These are phyloP conservation scores for Aspergillus egyptiacus DNA, from an alignment of 495 filamentous ascomycete genomes.

Conservation along the genomic window DNA sequence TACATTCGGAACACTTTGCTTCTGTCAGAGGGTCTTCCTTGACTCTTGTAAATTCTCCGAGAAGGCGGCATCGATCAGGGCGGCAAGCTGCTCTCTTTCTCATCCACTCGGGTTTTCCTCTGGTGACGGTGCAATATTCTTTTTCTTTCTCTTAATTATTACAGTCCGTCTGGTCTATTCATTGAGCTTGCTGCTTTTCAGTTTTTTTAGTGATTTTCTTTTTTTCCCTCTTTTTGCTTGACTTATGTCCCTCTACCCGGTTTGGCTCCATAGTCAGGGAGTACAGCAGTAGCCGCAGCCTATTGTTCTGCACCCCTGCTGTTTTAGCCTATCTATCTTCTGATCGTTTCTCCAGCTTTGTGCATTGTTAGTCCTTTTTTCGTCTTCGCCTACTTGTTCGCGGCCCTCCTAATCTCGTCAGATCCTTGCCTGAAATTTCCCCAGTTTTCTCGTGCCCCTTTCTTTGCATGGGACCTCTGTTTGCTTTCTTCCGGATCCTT, in stretches of 20 bases:
- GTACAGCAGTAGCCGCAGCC: constrained; percentile 23
- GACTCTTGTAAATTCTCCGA: constrained; percentile 3
- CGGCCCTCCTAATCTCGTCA: constrained; percentile 15
- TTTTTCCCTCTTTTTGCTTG: neutral
- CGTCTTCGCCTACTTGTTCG: constrained; percentile 7
- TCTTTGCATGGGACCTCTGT: neutral
- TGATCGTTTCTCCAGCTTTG: constrained; percentile 16
- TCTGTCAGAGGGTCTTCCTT: constrained; percentile 16
- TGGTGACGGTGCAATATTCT: constrained; percentile 1
- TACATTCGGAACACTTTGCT: constrained; percentile 13
- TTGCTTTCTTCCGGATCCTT: constrained; percentile 17
- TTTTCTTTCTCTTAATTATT: constrained; percentile 3
- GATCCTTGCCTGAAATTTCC: constrained; percentile 11
- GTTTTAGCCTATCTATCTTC: constrained; percentile 12
- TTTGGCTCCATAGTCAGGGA: constrained; percentile 18
- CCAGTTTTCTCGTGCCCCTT: constrained; percentile 15
- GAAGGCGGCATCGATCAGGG: constrained; percentile 10
- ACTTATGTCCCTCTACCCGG: constrained; percentile 6
- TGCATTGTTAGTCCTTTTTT: constrained; percentile 19
- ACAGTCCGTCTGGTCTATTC: constrained; percentile 2
- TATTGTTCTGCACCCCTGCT: constrained; percentile 19
- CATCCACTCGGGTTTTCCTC: neutral
- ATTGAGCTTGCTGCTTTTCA: constrained; percentile 2
- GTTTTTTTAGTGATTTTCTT: constrained; percentile 6
- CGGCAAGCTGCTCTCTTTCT: constrained; percentile 13